Evolutionary conservation across 768 basidiomycete species (phyloP).

Genomic region (Lactifluus echinatus): DNA sequence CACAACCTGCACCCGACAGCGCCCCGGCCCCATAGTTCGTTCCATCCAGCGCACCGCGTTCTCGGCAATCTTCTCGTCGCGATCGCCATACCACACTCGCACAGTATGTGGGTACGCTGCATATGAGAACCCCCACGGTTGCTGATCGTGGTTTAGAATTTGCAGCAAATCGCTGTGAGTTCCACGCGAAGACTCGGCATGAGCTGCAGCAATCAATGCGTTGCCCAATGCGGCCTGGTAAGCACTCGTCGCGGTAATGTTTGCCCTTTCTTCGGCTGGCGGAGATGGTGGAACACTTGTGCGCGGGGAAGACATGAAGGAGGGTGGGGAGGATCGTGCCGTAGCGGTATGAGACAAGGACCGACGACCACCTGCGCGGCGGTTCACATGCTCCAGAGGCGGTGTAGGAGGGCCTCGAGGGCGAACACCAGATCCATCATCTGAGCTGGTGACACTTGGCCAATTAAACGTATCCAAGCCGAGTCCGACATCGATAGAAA

Average conservation of each 20-base stretch:
- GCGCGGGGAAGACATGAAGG: constrained; percentile 46
- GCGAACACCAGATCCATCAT: too few relatives aligned
- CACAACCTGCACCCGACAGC: constrained; percentile 73
- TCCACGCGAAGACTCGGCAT: constrained; percentile 88
- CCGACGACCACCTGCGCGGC: constrained; percentile 50
- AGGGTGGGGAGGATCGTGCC: constrained; percentile 30
- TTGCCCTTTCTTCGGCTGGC: constrained; percentile 7
- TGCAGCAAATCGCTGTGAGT: constrained; percentile 86
- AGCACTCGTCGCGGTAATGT: constrained; percentile 29
- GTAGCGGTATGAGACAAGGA: constrained; percentile 55
- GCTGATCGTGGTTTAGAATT: constrained; percentile 84
- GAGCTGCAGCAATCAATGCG: constrained; percentile 87
- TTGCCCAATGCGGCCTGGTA: constrained; percentile 76
- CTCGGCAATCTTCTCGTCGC: constrained; percentile 89
- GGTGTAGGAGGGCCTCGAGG: constrained; percentile 31
- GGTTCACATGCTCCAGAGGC: constrained; percentile 14
- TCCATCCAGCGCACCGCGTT: constrained; percentile 92
- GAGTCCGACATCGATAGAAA: constrained; percentile 32
- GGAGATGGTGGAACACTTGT: constrained; percentile 31
- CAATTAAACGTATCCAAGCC: constrained; percentile 40
- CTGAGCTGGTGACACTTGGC: constrained; percentile 24
- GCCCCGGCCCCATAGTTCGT: constrained; percentile 63
- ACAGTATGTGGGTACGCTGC: constrained; percentile 65
- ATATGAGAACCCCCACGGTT: constrained; percentile 89
- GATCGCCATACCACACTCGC: constrained; percentile 88